These are phyloP conservation scores for Moringa oleifera DNA, from an alignment of 345 rosid species.

Conservation along the genomic window DNA sequence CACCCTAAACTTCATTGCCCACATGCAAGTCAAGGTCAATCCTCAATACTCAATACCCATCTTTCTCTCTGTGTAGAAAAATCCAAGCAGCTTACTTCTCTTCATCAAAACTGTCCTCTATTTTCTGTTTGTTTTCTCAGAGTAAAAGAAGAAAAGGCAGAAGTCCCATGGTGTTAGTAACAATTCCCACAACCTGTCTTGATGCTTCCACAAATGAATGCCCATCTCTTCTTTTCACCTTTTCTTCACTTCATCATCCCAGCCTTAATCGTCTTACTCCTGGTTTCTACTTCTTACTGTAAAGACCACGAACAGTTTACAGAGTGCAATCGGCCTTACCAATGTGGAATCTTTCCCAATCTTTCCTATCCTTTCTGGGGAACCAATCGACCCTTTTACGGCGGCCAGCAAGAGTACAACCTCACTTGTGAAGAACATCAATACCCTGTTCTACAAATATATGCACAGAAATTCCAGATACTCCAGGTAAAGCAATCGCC, in stretches of 20 bases:
- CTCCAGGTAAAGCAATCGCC: background rate
- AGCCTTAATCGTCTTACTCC: background rate
- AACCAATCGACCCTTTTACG: background rate
- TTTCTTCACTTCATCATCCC: background rate
- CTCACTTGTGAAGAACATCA: background rate
- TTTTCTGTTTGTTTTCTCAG: no score
- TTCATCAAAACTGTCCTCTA: background rate
- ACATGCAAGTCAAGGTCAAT: background rate
- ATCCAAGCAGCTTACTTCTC: background rate
- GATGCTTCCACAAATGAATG: background rate
- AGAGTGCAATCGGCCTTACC: background rate
- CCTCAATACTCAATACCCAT: no score
- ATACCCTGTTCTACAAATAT: background rate
- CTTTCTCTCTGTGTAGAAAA: background rate
- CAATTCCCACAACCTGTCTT: no score
- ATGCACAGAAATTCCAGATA: background rate
- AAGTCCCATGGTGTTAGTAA: no score
- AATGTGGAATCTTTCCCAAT: background rate
- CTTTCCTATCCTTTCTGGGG: background rate
- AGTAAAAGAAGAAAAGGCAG: background rate
- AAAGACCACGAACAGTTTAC: background rate
- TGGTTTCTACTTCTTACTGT: background rate
- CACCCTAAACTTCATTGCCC: no score
- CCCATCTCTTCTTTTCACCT: background rate
- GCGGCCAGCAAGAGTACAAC: background rate